These are phyloP conservation scores for Arthroderma sp. DNA, from an alignment of 2,329 filamentous ascomycete species.

Conservation along the genomic window DNA sequence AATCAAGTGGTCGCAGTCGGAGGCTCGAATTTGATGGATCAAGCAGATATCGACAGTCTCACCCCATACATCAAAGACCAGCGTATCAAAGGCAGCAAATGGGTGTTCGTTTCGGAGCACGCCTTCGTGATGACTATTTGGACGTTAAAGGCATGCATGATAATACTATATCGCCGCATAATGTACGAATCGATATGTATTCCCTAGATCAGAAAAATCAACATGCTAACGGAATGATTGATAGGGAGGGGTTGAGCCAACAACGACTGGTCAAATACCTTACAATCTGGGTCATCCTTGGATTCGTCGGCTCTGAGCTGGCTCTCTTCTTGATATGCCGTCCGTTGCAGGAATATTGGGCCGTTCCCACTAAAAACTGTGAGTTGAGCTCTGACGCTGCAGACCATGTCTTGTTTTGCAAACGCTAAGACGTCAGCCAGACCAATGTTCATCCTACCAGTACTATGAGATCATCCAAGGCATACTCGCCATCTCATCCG, in stretches of 20 bases:
- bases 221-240: not conserved
- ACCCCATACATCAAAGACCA: slow-evolving; percentile 36
- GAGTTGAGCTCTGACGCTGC: not conserved
- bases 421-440: not conserved
- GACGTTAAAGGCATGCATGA: slow-evolving; percentile 43
- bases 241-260: slow-evolving; percentile 25
- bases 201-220: not conserved
- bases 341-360: slow-evolving; percentile 19
- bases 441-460: slow-evolving; percentile 30
- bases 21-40: slow-evolving; percentile 49
- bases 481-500: slow-evolving; percentile 28
- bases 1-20: slow-evolving; percentile 44
- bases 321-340: slow-evolving; percentile 42
- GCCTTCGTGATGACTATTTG: slow-evolving; percentile 47
- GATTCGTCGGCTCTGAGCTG: slow-evolving; percentile 40
- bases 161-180: slow-evolving; percentile 42
- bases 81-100: slow-evolving; percentile 46
- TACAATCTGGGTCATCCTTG: slow-evolving; percentile 33
- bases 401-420: too few species aligned
- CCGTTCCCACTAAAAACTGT: slow-evolving; percentile 2
- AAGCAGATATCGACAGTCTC: slow-evolving; percentile 34
- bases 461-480: slow-evolving; percentile 37
- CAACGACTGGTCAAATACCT: slow-evolving; percentile 28
- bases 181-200: slow-evolving; percentile 25
- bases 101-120: slow-evolving; percentile 51